Evolutionary conservation across 2,329 filamentous ascomycete species (phyloP), one percentile per base, ranked within the genome.

Genomic region (Ophiostoma ulmi): DNA sequence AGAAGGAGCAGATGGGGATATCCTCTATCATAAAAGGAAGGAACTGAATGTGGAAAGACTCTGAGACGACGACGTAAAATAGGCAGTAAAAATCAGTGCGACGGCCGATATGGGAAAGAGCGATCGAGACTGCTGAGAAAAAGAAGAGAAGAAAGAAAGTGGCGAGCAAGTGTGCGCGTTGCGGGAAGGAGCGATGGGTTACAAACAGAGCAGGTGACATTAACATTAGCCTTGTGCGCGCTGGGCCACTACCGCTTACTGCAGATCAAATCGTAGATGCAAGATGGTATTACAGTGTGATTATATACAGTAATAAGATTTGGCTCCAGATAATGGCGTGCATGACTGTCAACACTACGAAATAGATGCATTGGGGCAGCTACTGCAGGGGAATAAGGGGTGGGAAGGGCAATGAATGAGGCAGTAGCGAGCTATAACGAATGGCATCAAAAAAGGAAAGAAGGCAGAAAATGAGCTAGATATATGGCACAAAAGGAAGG

Each of bases 191-290:
- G 52, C 52, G 52, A 58, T 26, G 11, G 4, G 52, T 22, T 58
- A 58, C 52, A 22, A 58, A 8, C 48, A 55, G 8, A 58, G n/a
- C 52, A 58, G 52, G n/a, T 58, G 52, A 58, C 22, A 3, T 5
- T 22, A 58, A 31, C 22, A 3, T 5, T 22, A 58, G n/a, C 52
- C 22, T n/a, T 58, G 52, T 58, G 52, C 52, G 52, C 17, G 52
- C 22, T 58, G 52, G 52, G 22, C 52, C n/a, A 26, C 52, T 58
- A 58, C 52, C n/a, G 52, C 52, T 58, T 20, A 17, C 52, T 58
- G 52, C 52, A 58, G 52, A 58, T 63, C 61, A 14, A 66, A 67
- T 41, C 22, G 36, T 66, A 39, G 38, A 69, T 65, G 41, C 58
- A 31, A 31, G 52, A 26, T 17, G 36, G 13, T 58, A 68, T 41